Base-by-base conservation (phyloP, 2,329 filamentous ascomycete species). In the Talaromyces sp. region DNA sequence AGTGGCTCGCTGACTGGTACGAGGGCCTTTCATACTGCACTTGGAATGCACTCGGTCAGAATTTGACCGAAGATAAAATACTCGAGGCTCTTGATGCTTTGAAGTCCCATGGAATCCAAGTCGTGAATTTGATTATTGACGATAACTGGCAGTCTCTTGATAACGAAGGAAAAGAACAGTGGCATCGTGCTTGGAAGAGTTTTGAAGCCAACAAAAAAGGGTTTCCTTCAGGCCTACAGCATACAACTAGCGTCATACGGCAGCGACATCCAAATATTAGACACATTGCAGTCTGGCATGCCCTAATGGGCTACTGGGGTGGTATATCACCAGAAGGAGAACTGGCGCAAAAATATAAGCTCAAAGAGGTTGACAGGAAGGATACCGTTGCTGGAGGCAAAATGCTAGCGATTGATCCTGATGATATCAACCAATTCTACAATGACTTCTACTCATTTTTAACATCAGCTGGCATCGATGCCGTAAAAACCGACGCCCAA, bases 11-110 rank as follows among this genome's bases (percentile, higher is more conserved):
- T 68, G 87, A 91, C 66, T 97, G 93, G 93, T 93, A 93, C 73
- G 95, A 98, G 75, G 92, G 93, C 0, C 81, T 99, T 43, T 91
- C 93, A 0, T 99, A 95, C 74, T 99, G 95, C 75, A 99, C 95
- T 0, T 99, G 95, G 95, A 99, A 98, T 73, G 90, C 88, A 0
- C 82, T 99, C 0, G 95, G 95, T 0, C 92, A 96, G 71, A 81
- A 88, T 52, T 82, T 99, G 39, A 95, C 89, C 0, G 91, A 94
- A 66, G 83, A 91, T 22, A 96, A 92, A 71, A 86, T 99, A 14
- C 81, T 93, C 13, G 77, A 87, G 47, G 92, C 93, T 1, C 81
- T 98, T 0, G 87, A 92, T 65, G 83, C 85, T 1, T 80, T 99
- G 11, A 84, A 88, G 4, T 81, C 87, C 35, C 84, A 90, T 64